Base-by-base conservation (phyloP, 441 rosid genomes). In the Lepidium campestre region DNA sequence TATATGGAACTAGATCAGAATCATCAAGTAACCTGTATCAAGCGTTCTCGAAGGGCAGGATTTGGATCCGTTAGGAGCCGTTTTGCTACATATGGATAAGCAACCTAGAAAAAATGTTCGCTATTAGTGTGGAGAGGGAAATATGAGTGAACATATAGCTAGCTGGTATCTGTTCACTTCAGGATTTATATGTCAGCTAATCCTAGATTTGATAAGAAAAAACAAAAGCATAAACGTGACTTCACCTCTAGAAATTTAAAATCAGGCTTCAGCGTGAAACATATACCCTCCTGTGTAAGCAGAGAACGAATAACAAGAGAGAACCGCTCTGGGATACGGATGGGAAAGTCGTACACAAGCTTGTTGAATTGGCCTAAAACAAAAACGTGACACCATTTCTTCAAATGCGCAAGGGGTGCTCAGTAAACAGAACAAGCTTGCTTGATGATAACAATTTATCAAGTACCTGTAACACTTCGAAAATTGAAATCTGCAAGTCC, bases 191-290 rank as follows among this genome's bases (percentile, higher is more conserved):
- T 54, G 57, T 19, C 65, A 23, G 53, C 23, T 46, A 39, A 19
- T 6, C 13, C 44, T 44, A 52, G 35, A 15, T 7, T 12, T 60
- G 31, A 49, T 49, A n/a, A 54, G 22, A 31, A 41, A 23, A 9
- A 42, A 55, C 27, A 25, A 69, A 73, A 36, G 22, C 56, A 11
- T 22, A 55, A 41, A 57, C 9, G 17, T 41, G 36, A 54, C 55
- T 68, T 76, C 75, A 88, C 98, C 98, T 93, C 97, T 27, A 88
- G 96, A 83, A 90, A 93, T 82, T 93, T 93, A 80, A 93, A 93
- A 72, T 88, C 96, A 62, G 91, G 98, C 84, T 90, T 57, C 79
- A 93, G 74, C 15, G 88, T 90, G 78, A 90, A 85, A 79, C 98
- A 93, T 72, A 90, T 90, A 49, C 98, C 98, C 75, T 93, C 98